A percentile compares a stretch with the other conserved stretches of the same genome.
phyloP scores from a whole-genome alignment of 345 rosid species.

The Ceriops tagal region DNA sequence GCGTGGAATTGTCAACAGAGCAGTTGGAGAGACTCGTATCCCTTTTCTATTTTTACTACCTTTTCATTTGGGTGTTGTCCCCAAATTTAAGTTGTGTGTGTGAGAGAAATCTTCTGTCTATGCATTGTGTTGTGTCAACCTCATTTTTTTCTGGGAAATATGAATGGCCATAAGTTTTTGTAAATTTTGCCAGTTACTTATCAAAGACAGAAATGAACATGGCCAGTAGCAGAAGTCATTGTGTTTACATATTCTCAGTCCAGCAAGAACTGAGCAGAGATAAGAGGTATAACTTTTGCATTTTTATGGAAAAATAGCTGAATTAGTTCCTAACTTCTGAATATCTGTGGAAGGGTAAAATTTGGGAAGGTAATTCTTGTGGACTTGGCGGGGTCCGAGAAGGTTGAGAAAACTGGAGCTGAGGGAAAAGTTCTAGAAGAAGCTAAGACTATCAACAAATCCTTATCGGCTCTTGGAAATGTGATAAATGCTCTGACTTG shows the following conservation, averaged over 20 bases:
- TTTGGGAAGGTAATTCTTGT: constrained; percentile 71
- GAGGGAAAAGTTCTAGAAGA: constrained; percentile 93
- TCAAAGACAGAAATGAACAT: constrained; percentile 70
- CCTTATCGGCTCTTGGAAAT: constrained; percentile 86
- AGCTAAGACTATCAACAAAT: constrained; percentile 86
- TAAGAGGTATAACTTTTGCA: constrained; percentile 43
- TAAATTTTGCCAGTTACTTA: constrained; percentile 27
- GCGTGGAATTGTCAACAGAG: constrained; percentile 76
- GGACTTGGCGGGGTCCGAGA: constrained; percentile 94
- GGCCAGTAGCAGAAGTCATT: constrained; percentile 93
- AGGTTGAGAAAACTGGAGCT: constrained; percentile 93
- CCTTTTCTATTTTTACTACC: constrained; percentile 15
- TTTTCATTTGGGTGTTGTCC: too few species aligned
- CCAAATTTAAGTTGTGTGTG: too few species aligned
- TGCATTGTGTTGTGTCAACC: background rate
- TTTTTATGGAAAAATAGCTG: background rate
- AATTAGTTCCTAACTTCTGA: constrained; percentile 1
- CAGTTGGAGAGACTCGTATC: constrained; percentile 96
- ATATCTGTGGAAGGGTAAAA: constrained; percentile 42
- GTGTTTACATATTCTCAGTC: constrained; percentile 56
- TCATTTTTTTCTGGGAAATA: background rate
- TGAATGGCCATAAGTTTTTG: background rate
- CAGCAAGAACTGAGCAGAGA: constrained; percentile 51
- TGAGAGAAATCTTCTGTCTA: background rate
- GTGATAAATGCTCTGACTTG: constrained; percentile 84